Base-by-base conservation (phyloP, 2,329 filamentous ascomycete species). In the Calonectria honghensis region DNA sequence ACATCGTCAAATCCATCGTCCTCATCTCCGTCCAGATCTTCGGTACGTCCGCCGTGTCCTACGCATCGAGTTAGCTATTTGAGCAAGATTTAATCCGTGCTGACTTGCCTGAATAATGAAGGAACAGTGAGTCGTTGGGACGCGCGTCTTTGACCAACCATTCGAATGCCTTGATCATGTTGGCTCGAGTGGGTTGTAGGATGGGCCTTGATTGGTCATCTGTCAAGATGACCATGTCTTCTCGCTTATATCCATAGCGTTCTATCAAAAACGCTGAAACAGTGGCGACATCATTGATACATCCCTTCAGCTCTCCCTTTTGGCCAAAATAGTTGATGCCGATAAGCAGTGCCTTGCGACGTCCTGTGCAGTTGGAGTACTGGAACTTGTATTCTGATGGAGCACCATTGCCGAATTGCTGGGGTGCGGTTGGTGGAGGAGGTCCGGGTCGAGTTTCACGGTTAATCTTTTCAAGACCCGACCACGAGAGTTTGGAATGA, bases 301-400 rank as follows among this genome's bases (percentile, higher is more conserved):
- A 96, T 52, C 94, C 94, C 74, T 91, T 89, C 65, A 96, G 89
- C 87, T 95, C 92, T 64, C 91, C 93, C 31, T 92, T 85, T 82
- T 94, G 93, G 65, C 92, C 91, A 80, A 95, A 94, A 87, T 96
- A 96, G 88, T 96, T 96, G 88, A 96, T 95, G 66, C 94, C 94
- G 76, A 96, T 94, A 68, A 96, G 86, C 70, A 96, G 86, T 7
- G 94, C 94, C 86, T 95, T 95, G 80, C 94, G 89, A 76, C 90
- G 90, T 61, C 94, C 94, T 7, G 91, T 93, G 83, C 94, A 96
- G 82, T 92, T 92, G 72, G 92, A 94, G 87, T 95, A 95, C 85
- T 95, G 92, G 86, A 94, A 95, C 6, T 89, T 92, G 83, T 95
- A 95, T 75, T 89, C 89, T 29, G 88, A 84, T 1, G 93, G 93